Evolutionary conservation across 805 yeast genomes (phyloP).

Genomic region (Sugiyamaella lignohabitans): DNA sequence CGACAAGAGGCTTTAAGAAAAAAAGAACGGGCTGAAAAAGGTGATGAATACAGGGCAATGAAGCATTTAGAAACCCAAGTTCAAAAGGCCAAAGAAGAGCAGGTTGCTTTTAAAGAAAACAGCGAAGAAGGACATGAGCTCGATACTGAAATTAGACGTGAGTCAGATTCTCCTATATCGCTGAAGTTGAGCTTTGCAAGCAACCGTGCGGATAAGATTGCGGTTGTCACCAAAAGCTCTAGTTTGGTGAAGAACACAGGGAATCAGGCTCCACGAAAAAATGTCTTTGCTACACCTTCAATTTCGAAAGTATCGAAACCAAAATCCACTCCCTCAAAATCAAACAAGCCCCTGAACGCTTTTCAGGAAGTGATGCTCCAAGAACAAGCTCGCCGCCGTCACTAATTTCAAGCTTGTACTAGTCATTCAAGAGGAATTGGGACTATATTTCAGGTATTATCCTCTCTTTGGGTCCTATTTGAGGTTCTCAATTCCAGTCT

Average conservation of each 20-base stretch:
- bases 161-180: conserved; percentile 1
- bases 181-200: background rate
- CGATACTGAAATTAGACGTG: conserved; percentile 5
- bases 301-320: background rate
- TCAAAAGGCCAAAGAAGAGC: conserved; percentile 33
- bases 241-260: too few relatives aligned
- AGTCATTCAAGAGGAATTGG: too few relatives aligned
- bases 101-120: background rate
- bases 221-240: background rate
- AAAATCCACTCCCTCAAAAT: background rate
- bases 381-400: conserved; percentile 8
- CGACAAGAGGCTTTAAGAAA: conserved; percentile 37
- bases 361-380: conserved; percentile 16
- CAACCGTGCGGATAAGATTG: background rate
- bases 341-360: conserved; percentile 13
- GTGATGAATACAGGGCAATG: conserved; percentile 43
- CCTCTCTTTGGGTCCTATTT: too few relatives aligned
- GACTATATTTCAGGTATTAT: too few relatives aligned
- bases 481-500: too few relatives aligned
- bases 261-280: background rate
- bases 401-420: too few relatives aligned
- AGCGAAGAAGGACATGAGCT: background rate
- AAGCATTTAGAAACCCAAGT: conserved; percentile 50
- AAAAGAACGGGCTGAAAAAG: conserved; percentile 32
- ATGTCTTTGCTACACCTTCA: background rate